These are phyloP conservation scores for Penicillium verrucosum DNA, from an alignment of 2,329 filamentous ascomycete genomes.

Conservation along the genomic window DNA sequence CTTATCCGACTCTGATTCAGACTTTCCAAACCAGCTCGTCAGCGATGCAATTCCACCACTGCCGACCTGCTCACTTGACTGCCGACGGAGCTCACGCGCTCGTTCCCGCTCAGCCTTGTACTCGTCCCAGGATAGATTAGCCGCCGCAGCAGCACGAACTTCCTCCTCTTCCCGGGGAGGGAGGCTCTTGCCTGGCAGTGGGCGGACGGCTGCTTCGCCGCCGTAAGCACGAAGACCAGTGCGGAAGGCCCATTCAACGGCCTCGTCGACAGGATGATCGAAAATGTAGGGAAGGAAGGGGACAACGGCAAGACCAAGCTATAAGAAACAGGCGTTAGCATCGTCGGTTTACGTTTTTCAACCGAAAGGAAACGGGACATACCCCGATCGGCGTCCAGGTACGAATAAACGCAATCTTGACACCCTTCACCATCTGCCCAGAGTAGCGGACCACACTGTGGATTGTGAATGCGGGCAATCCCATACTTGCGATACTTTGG, in stretches of 20 bases:
- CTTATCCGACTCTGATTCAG: constrained; percentile 12
- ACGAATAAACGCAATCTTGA: constrained; percentile 70
- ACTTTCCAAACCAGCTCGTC: constrained; percentile 13
- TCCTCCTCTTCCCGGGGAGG: constrained; percentile 1
- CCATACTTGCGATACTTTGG: constrained; percentile 89
- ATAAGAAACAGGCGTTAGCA: constrained; percentile 17
- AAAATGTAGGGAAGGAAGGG: constrained; percentile 82
- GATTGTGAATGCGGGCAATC: constrained; percentile 87
- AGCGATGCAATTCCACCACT: constrained; percentile 1
- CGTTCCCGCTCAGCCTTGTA: constrained; percentile 31
- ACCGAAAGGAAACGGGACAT: constrained; percentile 41
- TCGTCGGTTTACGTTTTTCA: background rate
- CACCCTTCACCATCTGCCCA: constrained; percentile 76
- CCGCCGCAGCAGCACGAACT: constrained; percentile 7
- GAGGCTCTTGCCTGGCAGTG: constrained; percentile 20
- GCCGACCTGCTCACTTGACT: constrained; percentile 2
- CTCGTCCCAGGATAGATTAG: constrained; percentile 34
- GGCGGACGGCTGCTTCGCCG: constrained; percentile 56
- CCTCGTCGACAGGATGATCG: constrained; percentile 87
- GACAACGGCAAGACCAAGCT: constrained; percentile 68
- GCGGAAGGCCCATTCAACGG: constrained; percentile 87
- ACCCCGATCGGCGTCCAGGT: constrained; percentile 91
- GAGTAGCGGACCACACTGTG: constrained; percentile 90
- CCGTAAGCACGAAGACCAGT: constrained; percentile 72
- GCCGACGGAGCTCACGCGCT: constrained; percentile 28